Conservation (phyloP, 805 yeast genomes). For the Lachancea fermentati region DNA sequence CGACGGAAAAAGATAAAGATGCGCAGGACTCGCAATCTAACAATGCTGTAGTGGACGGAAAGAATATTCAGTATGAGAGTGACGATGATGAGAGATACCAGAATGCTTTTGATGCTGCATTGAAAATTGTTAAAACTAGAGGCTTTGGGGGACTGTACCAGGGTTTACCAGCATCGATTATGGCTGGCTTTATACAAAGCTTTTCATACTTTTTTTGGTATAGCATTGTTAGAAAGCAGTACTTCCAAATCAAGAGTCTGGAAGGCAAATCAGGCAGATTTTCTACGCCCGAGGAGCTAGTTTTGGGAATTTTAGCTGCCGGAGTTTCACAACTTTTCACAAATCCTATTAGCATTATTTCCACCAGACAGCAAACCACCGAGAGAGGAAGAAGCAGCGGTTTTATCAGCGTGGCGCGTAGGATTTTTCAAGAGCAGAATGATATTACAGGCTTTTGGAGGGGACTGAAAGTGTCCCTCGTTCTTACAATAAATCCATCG, state of each 20-base stretch:
- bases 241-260: slow-evolving; percentile 37
- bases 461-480: slow-evolving; percentile 74
- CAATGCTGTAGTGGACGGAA: slow-evolving; percentile 2
- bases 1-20: slow-evolving; percentile 2
- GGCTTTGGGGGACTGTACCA: slow-evolving; percentile 68
- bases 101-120: slow-evolving; percentile 57
- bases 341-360: slow-evolving; percentile 72
- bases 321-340: slow-evolving; percentile 76
- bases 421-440: slow-evolving; percentile 46
- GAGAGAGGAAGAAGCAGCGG: slow-evolving; percentile 30
- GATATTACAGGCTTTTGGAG: slow-evolving; percentile 71
- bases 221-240: slow-evolving; percentile 57
- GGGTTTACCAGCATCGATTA: slow-evolving; percentile 60
- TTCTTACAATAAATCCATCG: slow-evolving; percentile 76
- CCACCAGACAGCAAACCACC: slow-evolving; percentile 60
- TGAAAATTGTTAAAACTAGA: slow-evolving; percentile 47
- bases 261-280: slow-evolving; percentile 27
- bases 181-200: slow-evolving; percentile 71
- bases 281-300: slow-evolving; percentile 58
- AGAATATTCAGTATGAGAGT: slow-evolving; percentile 12
- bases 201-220: slow-evolving; percentile 89
- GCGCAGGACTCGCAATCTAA: not conserved
- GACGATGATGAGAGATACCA: slow-evolving; percentile 36
- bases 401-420: slow-evolving; percentile 31
- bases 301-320: slow-evolving; percentile 76